Evolutionary conservation across 805 yeast genomes (phyloP).

Genomic region (Saccharomycopsis sp.): DNA sequence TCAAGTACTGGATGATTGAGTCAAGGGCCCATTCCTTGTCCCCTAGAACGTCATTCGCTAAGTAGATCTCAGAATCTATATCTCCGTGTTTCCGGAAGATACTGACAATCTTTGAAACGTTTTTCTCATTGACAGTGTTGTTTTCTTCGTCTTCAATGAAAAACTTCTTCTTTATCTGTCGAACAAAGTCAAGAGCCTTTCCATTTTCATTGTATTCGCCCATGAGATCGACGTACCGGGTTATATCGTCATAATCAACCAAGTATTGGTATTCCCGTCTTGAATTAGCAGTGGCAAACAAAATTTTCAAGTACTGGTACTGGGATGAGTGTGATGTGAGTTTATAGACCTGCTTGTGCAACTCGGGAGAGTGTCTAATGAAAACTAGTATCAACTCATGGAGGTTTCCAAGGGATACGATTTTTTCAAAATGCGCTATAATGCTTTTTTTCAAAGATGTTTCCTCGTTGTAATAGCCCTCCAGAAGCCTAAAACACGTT

Average conservation of each 20-base stretch:
- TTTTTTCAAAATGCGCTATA: slow-evolving; percentile 3
- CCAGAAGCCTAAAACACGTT: slow-evolving; percentile 22
- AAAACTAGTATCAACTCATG: slow-evolving; percentile 8
- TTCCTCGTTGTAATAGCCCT: background rate
- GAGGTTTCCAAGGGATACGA: slow-evolving; percentile 5
- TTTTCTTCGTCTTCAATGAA: background rate
- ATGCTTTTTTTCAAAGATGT: slow-evolving; percentile 4
- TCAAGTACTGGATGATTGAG: slow-evolving; percentile 26
- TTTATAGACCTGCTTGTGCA: slow-evolving; percentile 9
- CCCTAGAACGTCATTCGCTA: background rate
- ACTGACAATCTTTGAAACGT: background rate
- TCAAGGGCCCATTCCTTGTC: slow-evolving; percentile 22
- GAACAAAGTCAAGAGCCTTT: slow-evolving; percentile 3
- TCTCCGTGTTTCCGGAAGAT: slow-evolving; percentile 4
- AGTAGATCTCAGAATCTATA: slow-evolving; percentile 14
- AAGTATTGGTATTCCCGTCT: background rate
- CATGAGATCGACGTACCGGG: background rate
- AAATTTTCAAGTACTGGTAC: slow-evolving; percentile 30
- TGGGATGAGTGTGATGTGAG: slow-evolving; percentile 8
- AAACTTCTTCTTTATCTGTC: background rate
- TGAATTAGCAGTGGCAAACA: slow-evolving; percentile 19
- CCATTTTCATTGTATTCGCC: slow-evolving; percentile 1
- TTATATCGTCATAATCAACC: slow-evolving; percentile 6
- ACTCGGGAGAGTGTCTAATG: slow-evolving; percentile 1
- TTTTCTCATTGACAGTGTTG: background rate